Base-by-base conservation (phyloP, 176 grass and related monocot genomes). In the Neostapfia colusana region DNA sequence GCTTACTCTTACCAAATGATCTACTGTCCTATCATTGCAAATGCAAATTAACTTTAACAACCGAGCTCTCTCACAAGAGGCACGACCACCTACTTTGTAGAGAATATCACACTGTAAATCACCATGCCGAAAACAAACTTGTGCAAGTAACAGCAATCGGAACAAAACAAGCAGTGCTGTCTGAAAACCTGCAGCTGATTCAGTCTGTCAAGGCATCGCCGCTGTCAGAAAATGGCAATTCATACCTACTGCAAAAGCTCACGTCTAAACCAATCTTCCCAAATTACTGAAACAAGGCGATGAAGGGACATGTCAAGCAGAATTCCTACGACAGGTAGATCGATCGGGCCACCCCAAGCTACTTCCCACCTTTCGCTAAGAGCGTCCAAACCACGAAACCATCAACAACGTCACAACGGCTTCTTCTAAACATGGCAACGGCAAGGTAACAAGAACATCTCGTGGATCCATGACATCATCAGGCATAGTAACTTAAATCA, bases 1-100 rank as follows among this genome's bases (percentile, higher is more conserved):
- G 51, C 18, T 42, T 67, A 24, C 67, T 18, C 40, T 51, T 75
- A 79, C 74, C 24, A 38, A 79, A 79, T 79, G 80, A 51, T 78
- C 31, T 54, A 48, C 11, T 12, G n/a, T 25, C 14, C 13, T 74
- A 27, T 18, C 72, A 74, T 42, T 74, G 37, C 72, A 58, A 10
- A 26, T 67, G 45, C 34, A 40, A n/a, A 38, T 37, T 51, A 77
- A 51, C 75, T 49, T 61, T 31, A 61, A 27, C 18, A 14, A 59
- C 54, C 20, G 42, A 71, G 38, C 7, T 27, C 63, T 63, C 62
- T 71, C 20, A 25, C 58, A 38, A 66, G 59, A 69, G 41, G 25
- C 25, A 15, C 14, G 25, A 14, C 57, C 57, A 27, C 57, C 57
- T 60, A 15, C 57, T 12, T 23, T 54, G 20, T 54, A 54, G 23